These are phyloP conservation scores for Pestalotiopsis sp. DNA, from an alignment of 2,329 filamentous ascomycete species.

Conservation along the genomic window DNA sequence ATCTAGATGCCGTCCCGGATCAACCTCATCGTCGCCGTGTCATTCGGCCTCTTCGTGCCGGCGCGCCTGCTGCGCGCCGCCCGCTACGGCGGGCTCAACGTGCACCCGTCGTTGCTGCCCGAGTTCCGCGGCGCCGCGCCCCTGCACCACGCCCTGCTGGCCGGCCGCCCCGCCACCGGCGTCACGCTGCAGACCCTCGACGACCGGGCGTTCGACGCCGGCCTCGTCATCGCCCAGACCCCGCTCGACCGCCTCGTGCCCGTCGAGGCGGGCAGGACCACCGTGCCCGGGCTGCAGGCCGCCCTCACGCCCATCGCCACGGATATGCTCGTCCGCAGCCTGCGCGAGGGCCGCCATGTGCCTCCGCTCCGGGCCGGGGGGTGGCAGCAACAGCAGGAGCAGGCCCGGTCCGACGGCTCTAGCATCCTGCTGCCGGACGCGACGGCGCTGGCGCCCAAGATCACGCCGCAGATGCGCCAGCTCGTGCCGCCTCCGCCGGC, in stretches of 20 bases:
- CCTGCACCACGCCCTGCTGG: constrained; percentile 80
- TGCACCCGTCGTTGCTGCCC: constrained; percentile 90
- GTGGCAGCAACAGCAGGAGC: constrained; percentile 33
- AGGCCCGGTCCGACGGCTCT: constrained; percentile 16
- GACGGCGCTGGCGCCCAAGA: constrained; percentile 67
- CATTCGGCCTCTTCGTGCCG: constrained; percentile 90
- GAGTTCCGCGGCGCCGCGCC: constrained; percentile 86
- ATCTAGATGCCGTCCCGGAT: constrained; percentile 58
- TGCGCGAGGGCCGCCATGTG: constrained; percentile 67
- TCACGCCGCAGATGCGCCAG: constrained; percentile 64
- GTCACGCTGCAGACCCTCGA: constrained; percentile 88
- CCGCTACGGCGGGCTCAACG: constrained; percentile 85
- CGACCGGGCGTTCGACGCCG: constrained; percentile 75
- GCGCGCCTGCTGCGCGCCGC: constrained; percentile 69
- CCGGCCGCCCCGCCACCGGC: constrained; percentile 63
- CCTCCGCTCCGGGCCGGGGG: constrained; percentile 45
- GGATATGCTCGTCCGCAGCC: constrained; percentile 67
- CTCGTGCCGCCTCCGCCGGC: constrained; percentile 46
- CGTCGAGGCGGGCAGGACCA: constrained; percentile 43
- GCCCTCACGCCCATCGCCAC: constrained; percentile 68
- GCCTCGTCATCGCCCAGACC: constrained; percentile 73
- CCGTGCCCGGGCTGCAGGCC: constrained; percentile 51
- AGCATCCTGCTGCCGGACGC: constrained; percentile 17
- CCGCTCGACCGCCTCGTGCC: constrained; percentile 61
- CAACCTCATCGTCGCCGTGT: constrained; percentile 88